Percentiles rank a stretch among this genome's conserved stretches.
Evolutionary conservation across 164 flowering plant genomes (phyloP).

Genomic region (Platanus orientalis): DNA sequence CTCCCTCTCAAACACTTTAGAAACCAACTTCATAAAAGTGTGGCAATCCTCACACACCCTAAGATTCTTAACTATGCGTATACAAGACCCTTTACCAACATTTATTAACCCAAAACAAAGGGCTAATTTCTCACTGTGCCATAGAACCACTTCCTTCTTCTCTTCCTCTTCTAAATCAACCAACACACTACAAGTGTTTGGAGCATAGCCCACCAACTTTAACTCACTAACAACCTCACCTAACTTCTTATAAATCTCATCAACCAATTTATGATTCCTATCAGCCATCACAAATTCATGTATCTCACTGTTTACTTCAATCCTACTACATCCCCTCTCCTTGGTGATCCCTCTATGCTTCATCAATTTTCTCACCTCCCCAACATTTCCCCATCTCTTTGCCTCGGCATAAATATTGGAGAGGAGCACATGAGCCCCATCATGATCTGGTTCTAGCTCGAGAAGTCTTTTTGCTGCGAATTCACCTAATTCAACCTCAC

Average conservation of each 20-base stretch:
- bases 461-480: constrained; percentile 62
- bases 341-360: constrained; percentile 48
- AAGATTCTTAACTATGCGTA: constrained; percentile 68
- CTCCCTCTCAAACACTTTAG: constrained; percentile 48
- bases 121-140: constrained; percentile 86
- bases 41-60: constrained; percentile 84
- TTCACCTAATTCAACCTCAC: constrained; percentile 59
- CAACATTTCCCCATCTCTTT: constrained; percentile 58
- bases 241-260: constrained; percentile 49
- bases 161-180: constrained; percentile 70
- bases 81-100: constrained; percentile 26
- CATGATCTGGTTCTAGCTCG: constrained; percentile 62
- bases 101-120: constrained; percentile 53
- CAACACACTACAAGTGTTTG: constrained; percentile 40
- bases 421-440: constrained; percentile 69
- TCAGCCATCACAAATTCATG: constrained; percentile 64
- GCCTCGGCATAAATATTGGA: constrained; percentile 72
- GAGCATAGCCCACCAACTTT: constrained; percentile 54
- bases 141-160: constrained; percentile 51
- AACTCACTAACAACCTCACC: constrained; percentile 44
- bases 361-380: constrained; percentile 51
- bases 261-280: constrained; percentile 42
- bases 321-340: constrained; percentile 63
- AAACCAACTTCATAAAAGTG: constrained; percentile 62
- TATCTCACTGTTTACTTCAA: constrained; percentile 47